phyloP scores from a whole-genome alignment of 2,329 filamentous ascomycete genomes.

The Colletotrichum chlorophyti region DNA sequence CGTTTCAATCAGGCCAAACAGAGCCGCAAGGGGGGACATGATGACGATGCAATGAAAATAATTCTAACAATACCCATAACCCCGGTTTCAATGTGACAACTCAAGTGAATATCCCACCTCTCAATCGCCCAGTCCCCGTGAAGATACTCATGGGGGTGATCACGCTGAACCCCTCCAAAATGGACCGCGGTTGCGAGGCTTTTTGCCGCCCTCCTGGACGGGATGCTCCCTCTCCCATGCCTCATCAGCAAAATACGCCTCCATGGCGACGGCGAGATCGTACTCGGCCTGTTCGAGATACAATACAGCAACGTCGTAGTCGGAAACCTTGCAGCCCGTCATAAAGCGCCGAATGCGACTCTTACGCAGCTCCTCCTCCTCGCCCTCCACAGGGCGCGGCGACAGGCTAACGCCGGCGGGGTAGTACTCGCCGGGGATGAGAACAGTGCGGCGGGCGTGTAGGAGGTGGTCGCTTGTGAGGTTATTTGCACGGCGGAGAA shows the following conservation, averaged over 20 bases:
- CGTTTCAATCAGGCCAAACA: conserved; percentile 26
- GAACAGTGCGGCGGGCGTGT: conserved; percentile 69
- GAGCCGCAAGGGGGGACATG: conserved; percentile 24
- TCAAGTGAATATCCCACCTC: background rate
- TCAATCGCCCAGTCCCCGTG: background rate
- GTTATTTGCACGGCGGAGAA: conserved; percentile 71
- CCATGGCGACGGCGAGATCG: conserved; percentile 69
- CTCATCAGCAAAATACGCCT: conserved; percentile 73
- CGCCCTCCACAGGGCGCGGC: conserved; percentile 74
- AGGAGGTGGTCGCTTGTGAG: conserved; percentile 76
- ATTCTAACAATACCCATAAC: conserved; percentile 20
- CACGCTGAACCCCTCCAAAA: conserved; percentile 39
- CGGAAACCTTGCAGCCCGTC: conserved; percentile 77
- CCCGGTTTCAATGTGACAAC: background rate
- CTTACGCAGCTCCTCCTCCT: conserved; percentile 76
- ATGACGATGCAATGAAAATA: conserved; percentile 30
- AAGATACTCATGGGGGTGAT: no score
- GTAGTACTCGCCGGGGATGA: conserved; percentile 76
- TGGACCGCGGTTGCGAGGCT: conserved; percentile 33
- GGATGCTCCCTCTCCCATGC: conserved; percentile 77
- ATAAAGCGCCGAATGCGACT: conserved; percentile 77
- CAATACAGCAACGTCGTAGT: conserved; percentile 77
- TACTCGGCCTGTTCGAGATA: conserved; percentile 77
- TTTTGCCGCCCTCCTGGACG: conserved; percentile 45
- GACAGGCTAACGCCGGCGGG: conserved; percentile 71